Evolutionary conservation across 2,329 filamentous ascomycete genomes (phyloP).

Genomic region (Penicillium sclerotiorum): DNA sequence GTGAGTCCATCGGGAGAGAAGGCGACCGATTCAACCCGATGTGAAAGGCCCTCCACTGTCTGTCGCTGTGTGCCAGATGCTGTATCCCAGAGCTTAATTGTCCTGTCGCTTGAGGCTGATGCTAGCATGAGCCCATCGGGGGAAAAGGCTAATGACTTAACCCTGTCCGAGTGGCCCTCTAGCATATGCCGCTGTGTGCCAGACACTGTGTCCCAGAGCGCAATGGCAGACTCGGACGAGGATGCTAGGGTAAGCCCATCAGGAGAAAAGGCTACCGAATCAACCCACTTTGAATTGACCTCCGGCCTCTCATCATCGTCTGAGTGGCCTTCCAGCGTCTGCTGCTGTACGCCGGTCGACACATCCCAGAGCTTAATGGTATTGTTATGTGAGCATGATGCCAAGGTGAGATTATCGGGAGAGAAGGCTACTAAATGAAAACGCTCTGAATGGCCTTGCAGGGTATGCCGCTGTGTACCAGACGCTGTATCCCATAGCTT

Average conservation of each 20-base stretch:
- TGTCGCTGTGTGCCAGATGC: too few relatives aligned
- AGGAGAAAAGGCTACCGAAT: too few relatives aligned
- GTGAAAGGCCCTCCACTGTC: too few relatives aligned
- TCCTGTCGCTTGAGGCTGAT: not conserved
- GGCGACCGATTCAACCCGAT: too few relatives aligned
- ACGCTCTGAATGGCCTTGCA: too few relatives aligned
- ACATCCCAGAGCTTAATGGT: constrained; percentile 23
- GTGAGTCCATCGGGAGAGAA: not conserved
- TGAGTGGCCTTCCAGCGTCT: constrained; percentile 22
- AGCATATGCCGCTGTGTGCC: constrained; percentile 8
- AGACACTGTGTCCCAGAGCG: too few relatives aligned
- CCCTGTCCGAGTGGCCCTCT: constrained; percentile 15
- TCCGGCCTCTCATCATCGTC: not conserved
- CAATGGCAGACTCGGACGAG: too few relatives aligned
- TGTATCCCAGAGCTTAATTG: not conserved
- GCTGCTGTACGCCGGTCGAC: constrained; percentile 16
- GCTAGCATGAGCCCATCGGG: not conserved
- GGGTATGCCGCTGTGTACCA: too few relatives aligned
- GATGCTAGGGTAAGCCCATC: constrained; percentile 12
- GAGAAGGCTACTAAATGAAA: too few relatives aligned
- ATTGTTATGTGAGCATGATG: constrained; percentile 23
- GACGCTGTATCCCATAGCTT: too few relatives aligned
- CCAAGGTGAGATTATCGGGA: too few relatives aligned
- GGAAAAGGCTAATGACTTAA: constrained; percentile 4
- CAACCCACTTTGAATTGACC: too few relatives aligned